Percentiles rank a stretch among this genome's conserved stretches.
Conservation (phyloP, 768 basidiomycete species). For the Amanita brunnescens region DNA sequence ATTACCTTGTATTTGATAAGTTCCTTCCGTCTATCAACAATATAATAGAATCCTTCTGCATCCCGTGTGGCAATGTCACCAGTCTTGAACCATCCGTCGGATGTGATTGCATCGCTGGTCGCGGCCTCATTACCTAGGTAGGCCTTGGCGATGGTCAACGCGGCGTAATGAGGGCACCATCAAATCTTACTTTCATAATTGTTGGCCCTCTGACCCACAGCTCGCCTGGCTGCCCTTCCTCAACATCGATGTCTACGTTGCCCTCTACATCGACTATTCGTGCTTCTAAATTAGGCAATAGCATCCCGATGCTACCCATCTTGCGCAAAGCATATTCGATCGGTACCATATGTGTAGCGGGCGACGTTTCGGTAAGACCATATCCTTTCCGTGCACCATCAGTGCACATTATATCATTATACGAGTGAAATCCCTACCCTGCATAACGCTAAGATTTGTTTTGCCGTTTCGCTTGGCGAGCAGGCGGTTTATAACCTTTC, state of each 20-base stretch:
- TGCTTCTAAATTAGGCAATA: slow-evolving; percentile 71
- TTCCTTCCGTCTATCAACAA: slow-evolving; percentile 70
- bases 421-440: slow-evolving; percentile 33
- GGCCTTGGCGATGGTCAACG: slow-evolving; percentile 33
- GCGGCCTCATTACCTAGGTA: slow-evolving; percentile 69
- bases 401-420: neutral
- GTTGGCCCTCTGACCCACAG: slow-evolving; percentile 73
- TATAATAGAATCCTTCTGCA: slow-evolving; percentile 61
- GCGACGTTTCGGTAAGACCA: slow-evolving; percentile 79
- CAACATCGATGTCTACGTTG: slow-evolving; percentile 42
- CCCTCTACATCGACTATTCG: slow-evolving; percentile 61
- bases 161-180: neutral
- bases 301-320: slow-evolving; percentile 56
- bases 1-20: slow-evolving; percentile 66
- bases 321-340: slow-evolving; percentile 33
- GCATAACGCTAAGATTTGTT: slow-evolving; percentile 31
- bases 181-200: slow-evolving; percentile 64
- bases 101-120: slow-evolving; percentile 59
- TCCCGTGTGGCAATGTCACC: slow-evolving; percentile 73
- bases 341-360: slow-evolving; percentile 53
- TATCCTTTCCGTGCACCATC: slow-evolving; percentile 36
- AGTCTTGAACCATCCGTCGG: slow-evolving; percentile 81
- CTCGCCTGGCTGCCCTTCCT: slow-evolving; percentile 59
- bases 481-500: slow-evolving; percentile 30
- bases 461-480: slow-evolving; percentile 30